Evolutionary conservation across 2,329 filamentous ascomycete species (phyloP).

Genomic region (Colletotrichum orbiculare): DNA sequence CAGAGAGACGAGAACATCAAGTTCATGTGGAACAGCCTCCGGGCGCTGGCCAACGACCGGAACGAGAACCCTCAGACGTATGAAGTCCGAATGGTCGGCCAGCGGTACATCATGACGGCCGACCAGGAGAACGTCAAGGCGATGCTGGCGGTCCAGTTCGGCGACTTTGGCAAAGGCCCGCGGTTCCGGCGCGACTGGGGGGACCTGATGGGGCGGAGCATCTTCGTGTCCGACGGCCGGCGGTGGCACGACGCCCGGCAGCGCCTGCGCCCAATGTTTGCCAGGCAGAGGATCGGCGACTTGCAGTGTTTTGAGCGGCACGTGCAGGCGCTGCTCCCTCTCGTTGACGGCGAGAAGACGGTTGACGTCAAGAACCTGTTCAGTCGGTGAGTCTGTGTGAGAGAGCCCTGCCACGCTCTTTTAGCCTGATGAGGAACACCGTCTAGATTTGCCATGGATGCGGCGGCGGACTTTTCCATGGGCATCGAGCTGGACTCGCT

Average conservation of each 20-base stretch:
- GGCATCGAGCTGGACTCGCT: conserved; percentile 63
- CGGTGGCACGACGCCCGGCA: conserved; percentile 63
- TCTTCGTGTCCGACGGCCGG: conserved; percentile 63
- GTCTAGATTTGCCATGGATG: conserved; percentile 69
- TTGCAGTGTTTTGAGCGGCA: conserved; percentile 70
- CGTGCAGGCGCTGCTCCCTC: conserved; percentile 65
- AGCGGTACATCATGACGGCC: conserved; percentile 52
- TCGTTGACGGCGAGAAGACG: conserved; percentile 63
- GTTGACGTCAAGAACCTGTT: conserved; percentile 64
- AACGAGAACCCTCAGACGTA: conserved; percentile 13
- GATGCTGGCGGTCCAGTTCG: conserved; percentile 63
- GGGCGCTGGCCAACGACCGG: background rate
- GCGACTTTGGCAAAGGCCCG: conserved; percentile 61
- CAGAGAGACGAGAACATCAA: conserved; percentile 15
- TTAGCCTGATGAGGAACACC: too few species aligned
- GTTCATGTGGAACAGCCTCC: conserved; percentile 7
- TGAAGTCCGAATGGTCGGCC: conserved; percentile 11
- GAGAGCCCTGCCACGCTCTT: too few species aligned
- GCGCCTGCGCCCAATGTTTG: conserved; percentile 65
- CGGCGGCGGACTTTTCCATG: conserved; percentile 75
- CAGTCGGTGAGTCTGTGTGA: background rate
- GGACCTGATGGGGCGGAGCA: conserved; percentile 64
- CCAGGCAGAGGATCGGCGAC: conserved; percentile 57
- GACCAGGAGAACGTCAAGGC: conserved; percentile 62
- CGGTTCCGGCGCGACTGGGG: conserved; percentile 54